phyloP scores from a whole-genome alignment of 352 stramenopile species.

The Phytopythium boreale region DNA sequence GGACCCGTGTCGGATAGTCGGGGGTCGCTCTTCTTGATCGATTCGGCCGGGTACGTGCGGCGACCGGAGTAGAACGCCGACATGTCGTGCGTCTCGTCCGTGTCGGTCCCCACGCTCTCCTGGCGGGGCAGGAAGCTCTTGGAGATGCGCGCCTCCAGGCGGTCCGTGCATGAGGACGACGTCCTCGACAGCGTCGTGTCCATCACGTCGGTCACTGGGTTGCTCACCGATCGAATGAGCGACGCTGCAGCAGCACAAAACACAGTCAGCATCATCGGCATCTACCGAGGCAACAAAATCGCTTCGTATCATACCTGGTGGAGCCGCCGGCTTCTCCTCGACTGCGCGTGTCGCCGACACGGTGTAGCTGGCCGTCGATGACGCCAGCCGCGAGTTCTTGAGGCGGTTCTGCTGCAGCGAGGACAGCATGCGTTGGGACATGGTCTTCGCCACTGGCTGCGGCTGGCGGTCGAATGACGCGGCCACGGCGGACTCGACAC shows the following conservation, averaged over 20 bases:
- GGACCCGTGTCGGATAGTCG: conserved; percentile 36
- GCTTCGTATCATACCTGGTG: background rate
- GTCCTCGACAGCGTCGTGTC: conserved; percentile 22
- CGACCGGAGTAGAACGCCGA: conserved; percentile 55
- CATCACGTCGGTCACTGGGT: conserved; percentile 13
- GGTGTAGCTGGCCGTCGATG: background rate
- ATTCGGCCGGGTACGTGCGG: conserved; percentile 66
- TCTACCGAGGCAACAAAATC: background rate
- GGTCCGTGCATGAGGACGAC: conserved; percentile 39
- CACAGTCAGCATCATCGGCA: background rate
- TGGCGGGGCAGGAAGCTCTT: conserved; percentile 38
- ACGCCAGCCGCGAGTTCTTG: conserved; percentile 15
- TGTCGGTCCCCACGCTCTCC: conserved; percentile 20
- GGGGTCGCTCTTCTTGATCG: conserved; percentile 39
- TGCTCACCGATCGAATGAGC: background rate
- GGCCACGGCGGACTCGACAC: background rate
- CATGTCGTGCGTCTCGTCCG: conserved; percentile 32
- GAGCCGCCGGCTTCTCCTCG: background rate
- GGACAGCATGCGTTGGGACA: conserved; percentile 65
- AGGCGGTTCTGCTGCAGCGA: conserved; percentile 40
- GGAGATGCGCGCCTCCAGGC: conserved; percentile 67
- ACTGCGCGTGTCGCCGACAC: conserved; percentile 2
- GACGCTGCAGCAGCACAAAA: background rate
- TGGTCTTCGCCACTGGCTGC: conserved; percentile 21
- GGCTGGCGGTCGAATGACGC: background rate